phyloP scores from a whole-genome alignment of 2,329 filamentous ascomycete species.

The Diaporthe amygdali region DNA sequence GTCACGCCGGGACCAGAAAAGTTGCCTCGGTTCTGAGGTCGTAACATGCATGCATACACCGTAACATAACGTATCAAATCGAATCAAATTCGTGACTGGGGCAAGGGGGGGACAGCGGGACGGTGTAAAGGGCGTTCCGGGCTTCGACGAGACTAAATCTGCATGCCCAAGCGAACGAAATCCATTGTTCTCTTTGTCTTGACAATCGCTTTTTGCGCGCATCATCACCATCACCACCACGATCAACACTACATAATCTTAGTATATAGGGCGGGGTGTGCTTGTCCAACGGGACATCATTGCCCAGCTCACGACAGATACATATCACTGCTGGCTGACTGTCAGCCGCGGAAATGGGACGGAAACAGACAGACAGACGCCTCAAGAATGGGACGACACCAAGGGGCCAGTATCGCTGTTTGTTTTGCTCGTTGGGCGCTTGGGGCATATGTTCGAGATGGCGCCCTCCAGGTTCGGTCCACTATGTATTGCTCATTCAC shows the following conservation, averaged over 20 bases:
- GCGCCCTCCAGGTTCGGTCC: neutral
- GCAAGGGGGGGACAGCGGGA: slow-evolving; percentile 29
- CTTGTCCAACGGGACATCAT: neutral
- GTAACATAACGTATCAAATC: neutral
- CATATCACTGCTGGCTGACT: neutral
- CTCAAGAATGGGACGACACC: neutral
- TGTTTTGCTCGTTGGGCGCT: neutral
- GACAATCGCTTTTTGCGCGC: neutral
- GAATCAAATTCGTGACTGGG: slow-evolving; percentile 44
- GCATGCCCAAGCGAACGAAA: slow-evolving; percentile 9
- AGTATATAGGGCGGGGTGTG: slow-evolving; percentile 9
- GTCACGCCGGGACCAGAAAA: neutral
- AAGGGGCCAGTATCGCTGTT: neutral
- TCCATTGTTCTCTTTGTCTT: neutral
- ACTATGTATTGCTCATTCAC: slow-evolving; percentile 1
- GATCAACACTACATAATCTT: slow-evolving; percentile 14
- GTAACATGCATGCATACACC: slow-evolving; percentile 2
- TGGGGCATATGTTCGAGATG: neutral
- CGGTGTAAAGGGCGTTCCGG: slow-evolving; percentile 1
- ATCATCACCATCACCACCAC: neutral
- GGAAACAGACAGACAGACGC: too few relatives aligned
- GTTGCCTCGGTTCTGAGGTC: neutral
- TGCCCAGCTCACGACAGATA: neutral
- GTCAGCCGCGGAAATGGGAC: neutral
- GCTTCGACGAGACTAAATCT: slow-evolving; percentile 1